phyloP scores from a whole-genome alignment of 2,329 filamentous ascomycete genomes.

The Bipolaris sorokiniana region DNA sequence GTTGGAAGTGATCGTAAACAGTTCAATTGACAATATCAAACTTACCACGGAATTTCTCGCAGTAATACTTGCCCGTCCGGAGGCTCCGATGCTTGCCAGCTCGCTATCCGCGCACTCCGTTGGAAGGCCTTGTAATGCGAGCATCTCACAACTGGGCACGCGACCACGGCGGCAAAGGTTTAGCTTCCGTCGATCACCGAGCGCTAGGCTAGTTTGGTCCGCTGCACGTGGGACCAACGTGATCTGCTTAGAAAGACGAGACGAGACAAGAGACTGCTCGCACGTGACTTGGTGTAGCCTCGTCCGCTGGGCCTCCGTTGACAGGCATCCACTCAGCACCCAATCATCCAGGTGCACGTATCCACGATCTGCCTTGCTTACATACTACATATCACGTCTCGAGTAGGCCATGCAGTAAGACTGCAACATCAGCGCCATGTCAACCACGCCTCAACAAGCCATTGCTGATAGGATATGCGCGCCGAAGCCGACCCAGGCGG shows the following conservation, averaged over 20 bases:
- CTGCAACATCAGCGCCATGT: neutral
- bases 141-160: neutral
- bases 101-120: neutral
- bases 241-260: neutral
- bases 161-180: conserved; percentile 3
- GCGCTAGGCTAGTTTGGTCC: neutral
- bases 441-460: neutral
- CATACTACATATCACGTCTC: too few species aligned
- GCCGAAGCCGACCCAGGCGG: too few species aligned
- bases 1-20: too few species aligned
- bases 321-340: neutral
- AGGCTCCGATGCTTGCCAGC: neutral
- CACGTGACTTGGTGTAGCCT: neutral
- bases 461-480: neutral
- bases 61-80: neutral
- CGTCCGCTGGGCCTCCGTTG: neutral
- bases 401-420: neutral
- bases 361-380: neutral
- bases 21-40: too few species aligned
- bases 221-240: neutral
- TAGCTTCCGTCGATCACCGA: conserved; percentile 13
- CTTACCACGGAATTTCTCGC: neutral
- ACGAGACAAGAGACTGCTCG: too few species aligned
- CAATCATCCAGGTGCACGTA: neutral
- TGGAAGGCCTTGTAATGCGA: neutral